Evolutionary conservation across 768 basidiomycete species (phyloP).

Genomic region (Tylopilus sp.): DNA sequence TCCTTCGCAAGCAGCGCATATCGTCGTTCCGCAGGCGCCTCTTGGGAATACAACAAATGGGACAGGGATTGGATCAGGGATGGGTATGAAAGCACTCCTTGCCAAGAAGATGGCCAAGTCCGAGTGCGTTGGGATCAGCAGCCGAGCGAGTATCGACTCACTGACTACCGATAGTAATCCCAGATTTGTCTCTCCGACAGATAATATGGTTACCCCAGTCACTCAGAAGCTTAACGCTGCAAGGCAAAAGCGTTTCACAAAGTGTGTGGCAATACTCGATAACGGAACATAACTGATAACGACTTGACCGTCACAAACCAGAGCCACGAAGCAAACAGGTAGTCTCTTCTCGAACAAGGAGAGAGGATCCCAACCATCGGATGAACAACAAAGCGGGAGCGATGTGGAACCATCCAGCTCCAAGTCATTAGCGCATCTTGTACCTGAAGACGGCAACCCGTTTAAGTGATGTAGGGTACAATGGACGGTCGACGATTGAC

Average conservation of each 20-base stretch:
- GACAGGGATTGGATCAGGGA: conserved; percentile 54
- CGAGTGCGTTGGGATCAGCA: conserved; percentile 51
- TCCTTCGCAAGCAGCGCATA: conserved; percentile 73
- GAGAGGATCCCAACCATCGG: conserved; percentile 29
- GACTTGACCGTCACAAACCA: conserved; percentile 20
- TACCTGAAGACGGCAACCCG: conserved; percentile 67
- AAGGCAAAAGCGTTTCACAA: conserved; percentile 90
- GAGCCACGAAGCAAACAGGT: conserved; percentile 58
- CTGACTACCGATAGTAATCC: conserved; percentile 61
- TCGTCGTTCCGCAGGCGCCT: conserved; percentile 77
- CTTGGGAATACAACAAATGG: conserved; percentile 63
- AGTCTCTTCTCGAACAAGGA: conserved; percentile 49
- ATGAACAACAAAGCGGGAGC: conserved; percentile 33
- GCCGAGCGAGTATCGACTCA: not conserved
- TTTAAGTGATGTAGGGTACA: conserved; percentile 39
- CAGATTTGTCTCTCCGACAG: conserved; percentile 87
- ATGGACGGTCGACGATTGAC: conserved; percentile 3
- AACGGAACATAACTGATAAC: conserved; percentile 3
- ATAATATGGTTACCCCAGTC: conserved; percentile 90
- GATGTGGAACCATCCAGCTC: conserved; percentile 39
- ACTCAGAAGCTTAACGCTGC: conserved; percentile 89
- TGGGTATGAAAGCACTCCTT: conserved; percentile 89
- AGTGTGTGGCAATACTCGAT: conserved; percentile 48
- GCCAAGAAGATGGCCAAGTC: conserved; percentile 92
- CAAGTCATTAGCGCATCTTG: conserved; percentile 25